Conservation (phyloP, 2,329 filamentous ascomycete species). For the Nemania serpens region DNA sequence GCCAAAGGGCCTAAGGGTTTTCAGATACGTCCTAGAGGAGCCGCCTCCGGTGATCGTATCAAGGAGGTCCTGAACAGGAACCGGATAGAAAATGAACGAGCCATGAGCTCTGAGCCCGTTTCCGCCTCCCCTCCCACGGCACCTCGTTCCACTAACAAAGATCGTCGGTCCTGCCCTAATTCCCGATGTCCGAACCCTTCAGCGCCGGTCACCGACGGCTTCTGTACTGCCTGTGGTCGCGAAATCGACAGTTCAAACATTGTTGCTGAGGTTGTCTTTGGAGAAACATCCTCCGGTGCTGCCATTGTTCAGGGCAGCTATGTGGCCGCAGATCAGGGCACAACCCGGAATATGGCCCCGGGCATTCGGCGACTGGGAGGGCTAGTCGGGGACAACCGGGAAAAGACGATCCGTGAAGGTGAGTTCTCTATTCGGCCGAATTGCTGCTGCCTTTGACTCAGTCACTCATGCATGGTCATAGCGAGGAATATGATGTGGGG, state of each 20-base stretch:
- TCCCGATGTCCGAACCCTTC: conserved; percentile 64
- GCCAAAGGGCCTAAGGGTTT: conserved; percentile 35
- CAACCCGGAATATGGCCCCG: conserved; percentile 69
- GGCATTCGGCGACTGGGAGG: conserved; percentile 65
- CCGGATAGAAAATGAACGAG: conserved; percentile 34
- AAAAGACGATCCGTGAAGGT: conserved; percentile 62
- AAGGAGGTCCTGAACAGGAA: conserved; percentile 47
- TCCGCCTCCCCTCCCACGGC: conserved; percentile 27
- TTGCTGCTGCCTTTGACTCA: background rate
- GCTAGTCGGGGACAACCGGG: conserved; percentile 58
- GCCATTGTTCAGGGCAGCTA: conserved; percentile 90
- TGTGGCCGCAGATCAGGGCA: conserved; percentile 82
- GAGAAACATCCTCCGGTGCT: conserved; percentile 82
- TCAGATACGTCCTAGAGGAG: conserved; percentile 49
- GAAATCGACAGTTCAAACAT: conserved; percentile 87
- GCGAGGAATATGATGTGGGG: conserved; percentile 64
- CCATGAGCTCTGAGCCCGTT: conserved; percentile 31
- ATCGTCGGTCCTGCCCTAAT: conserved; percentile 56
- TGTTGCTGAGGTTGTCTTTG: conserved; percentile 89
- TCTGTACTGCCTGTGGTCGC: conserved; percentile 83
- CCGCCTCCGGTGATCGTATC: conserved; percentile 57
- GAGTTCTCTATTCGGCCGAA: conserved; percentile 7
- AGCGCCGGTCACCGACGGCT: conserved; percentile 60
- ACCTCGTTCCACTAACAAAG: conserved; percentile 29
- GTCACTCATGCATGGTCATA: conserved; percentile 19